Evolutionary conservation across 2,329 filamentous ascomycete species (phyloP), one percentile per base, ranked within the genome.

Genomic region (Penicillium paneum): DNA sequence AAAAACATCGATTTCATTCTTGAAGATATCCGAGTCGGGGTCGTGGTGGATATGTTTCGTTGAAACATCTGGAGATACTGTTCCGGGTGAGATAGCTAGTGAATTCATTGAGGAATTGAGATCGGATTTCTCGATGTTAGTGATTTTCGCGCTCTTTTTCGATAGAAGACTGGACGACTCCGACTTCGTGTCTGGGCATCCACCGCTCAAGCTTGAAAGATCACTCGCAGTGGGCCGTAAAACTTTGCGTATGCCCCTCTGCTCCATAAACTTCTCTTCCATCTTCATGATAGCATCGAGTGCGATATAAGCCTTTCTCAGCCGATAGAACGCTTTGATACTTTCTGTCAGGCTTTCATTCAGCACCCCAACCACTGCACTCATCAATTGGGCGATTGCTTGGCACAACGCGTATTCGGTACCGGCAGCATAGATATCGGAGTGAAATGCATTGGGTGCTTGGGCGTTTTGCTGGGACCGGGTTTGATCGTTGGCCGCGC

Each of bases 271-370:
- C 57, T 81, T 84, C 24, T 81, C 81, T 73, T 96, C 92, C 32
- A 87, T 83, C 56, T 88, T 82, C 67, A 92, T 81, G 52, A 99
- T 89, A 10, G 81, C 81, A 65, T 96, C 89, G 3, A 99, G 78
- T 0, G 91, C 88, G 36, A 91, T 77, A 66, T 89, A 97, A 0
- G 93, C 93, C 70, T 95, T 96, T 58, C 93, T 82, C 63, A 97
- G 75, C 73, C 94, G 96, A 69, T 96, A 95, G 67, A 97, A 97
- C 6, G 91, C 91, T 73, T 88, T 91, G 71, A 97, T 83, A 15
- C 86, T 91, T 71, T 97, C 94, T 0, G 92, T 93, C 64, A 97
- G 75, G 69, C 90, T 96, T 76, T 97, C 94, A 62, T 95, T 95
- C 64, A 97, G 77, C 15, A 97, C 90, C 0, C 86, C 90, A 0